These are phyloP conservation scores for Diaporthe capsici DNA, from an alignment of 2,329 filamentous ascomycete species.

Conservation along the genomic window DNA sequence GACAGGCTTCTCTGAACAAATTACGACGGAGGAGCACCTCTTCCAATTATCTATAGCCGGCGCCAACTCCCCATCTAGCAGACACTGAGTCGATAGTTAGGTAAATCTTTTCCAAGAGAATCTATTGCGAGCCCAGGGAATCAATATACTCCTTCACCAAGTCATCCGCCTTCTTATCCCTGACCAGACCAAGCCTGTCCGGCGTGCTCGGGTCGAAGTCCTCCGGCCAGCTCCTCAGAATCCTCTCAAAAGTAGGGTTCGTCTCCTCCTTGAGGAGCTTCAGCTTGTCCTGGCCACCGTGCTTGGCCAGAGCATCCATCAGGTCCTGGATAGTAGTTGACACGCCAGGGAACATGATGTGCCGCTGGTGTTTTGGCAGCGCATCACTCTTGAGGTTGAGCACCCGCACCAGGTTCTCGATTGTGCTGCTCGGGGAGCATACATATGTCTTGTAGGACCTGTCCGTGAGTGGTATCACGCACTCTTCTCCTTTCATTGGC, in stretches of 20 bases:
- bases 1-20: neutral
- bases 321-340: slow-evolving; percentile 72
- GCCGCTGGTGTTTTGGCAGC: slow-evolving; percentile 62
- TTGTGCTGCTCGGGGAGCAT: slow-evolving; percentile 65
- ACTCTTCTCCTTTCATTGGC: slow-evolving; percentile 68
- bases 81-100: neutral
- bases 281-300: slow-evolving; percentile 69
- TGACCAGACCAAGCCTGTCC: slow-evolving; percentile 64
- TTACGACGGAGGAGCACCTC: neutral
- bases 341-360: slow-evolving; percentile 71
- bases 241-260: slow-evolving; percentile 67
- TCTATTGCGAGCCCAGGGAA: slow-evolving; percentile 24
- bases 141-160: slow-evolving; percentile 70
- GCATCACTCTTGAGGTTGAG: slow-evolving; percentile 55
- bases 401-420: slow-evolving; percentile 66
- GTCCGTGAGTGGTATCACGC: slow-evolving; percentile 66
- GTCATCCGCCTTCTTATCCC: slow-evolving; percentile 66
- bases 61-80: neutral
- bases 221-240: slow-evolving; percentile 72
- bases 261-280: slow-evolving; percentile 67
- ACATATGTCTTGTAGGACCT: slow-evolving; percentile 67
- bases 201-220: slow-evolving; percentile 68
- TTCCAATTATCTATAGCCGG: neutral
- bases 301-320: slow-evolving; percentile 68
- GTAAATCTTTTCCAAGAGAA: no score